phyloP scores from a whole-genome alignment of 208 protist species.

The Leptomonas seymouri region DNA sequence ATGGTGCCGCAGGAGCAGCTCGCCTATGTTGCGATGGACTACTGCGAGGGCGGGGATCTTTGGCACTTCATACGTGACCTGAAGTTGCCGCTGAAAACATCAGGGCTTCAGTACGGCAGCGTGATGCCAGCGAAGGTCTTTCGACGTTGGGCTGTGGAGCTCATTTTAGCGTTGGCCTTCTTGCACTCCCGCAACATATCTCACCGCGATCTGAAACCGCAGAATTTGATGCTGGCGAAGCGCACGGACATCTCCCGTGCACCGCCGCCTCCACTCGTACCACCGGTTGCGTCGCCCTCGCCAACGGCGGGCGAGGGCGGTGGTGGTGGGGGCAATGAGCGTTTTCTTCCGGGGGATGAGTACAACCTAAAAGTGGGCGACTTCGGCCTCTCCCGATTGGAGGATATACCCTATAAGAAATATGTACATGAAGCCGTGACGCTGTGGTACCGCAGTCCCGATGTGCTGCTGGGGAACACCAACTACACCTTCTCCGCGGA shows the following conservation, averaged over 20 bases:
- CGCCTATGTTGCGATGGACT: conserved; percentile 97
- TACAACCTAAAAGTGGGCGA: conserved; percentile 86
- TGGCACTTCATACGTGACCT: conserved; percentile 89
- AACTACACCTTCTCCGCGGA: conserved; percentile 84
- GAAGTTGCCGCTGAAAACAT: conserved; percentile 14
- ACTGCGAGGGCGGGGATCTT: conserved; percentile 95
- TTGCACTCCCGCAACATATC: conserved; percentile 71
- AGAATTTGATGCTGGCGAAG: conserved; percentile 82
- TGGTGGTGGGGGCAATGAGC: background rate
- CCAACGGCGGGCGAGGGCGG: conserved; percentile 3
- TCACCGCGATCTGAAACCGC: conserved; percentile 68
- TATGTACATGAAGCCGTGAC: conserved; percentile 92
- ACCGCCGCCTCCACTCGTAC: background rate
- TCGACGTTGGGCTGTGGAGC: conserved; percentile 68
- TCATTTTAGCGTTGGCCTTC: conserved; percentile 69
- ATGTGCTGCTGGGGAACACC: conserved; percentile 88
- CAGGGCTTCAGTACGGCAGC: conserved; percentile 38
- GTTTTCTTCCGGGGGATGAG: conserved; percentile 17
- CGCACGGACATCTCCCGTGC: background rate
- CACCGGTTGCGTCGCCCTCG: background rate
- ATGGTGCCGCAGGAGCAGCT: conserved; percentile 77
- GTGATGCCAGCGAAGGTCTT: conserved; percentile 38
- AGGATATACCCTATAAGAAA: conserved; percentile 92
- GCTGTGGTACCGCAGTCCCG: conserved; percentile 95
- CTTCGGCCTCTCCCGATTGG: conserved; percentile 85